Evolutionary conservation across 2,329 filamentous ascomycete species (phyloP), one percentile per base, ranked within the genome.

Genomic region (Cercospora citrullina): DNA sequence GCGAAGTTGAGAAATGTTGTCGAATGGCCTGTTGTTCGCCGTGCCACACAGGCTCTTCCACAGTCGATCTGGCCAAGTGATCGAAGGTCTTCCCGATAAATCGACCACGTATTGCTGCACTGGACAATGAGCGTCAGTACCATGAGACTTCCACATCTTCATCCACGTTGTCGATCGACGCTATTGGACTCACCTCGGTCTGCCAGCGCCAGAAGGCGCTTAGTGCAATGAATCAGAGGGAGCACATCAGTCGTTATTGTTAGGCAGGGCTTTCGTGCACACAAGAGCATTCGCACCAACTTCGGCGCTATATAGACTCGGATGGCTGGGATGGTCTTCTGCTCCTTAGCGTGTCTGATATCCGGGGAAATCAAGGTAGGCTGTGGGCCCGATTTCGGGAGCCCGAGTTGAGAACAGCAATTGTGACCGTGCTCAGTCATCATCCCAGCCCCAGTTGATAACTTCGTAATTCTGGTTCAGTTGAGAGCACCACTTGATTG

Each of bases 1-100:
- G 51, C 57, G 8, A 42, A 45, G 45, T 26, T 39, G 62, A 30
- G 21, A 39, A 57, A 58, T n/a, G 28, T 51, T 64, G 62, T 36
- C 14, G 12, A 23, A 61, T 5, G 5, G 21, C 21, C 21, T 55
- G 21, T 26, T 28, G 14, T 55, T 55, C 51, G 51, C 30, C 30
- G 36, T 23, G 8, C 33, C 59, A 45, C 59, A 42, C 8, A 42
- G 59, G 16, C 30, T 23, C 16, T 61, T 45, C 21, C 10, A 18
- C 33, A 9, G 18, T 61, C 33, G 33, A 61, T 18, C 39, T 45
- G 39, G 16, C 39, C n/a, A 45, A 61, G 6, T 55, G 21, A 55
- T 30, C 5, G 23, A 55, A 55, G 31, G 33, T 31, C 31, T 28
- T 61, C 31, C 59, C n/a, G 31, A 61, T 16, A 23, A n/a, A 45